Base-by-base conservation (phyloP, 768 basidiomycete genomes). In the Boletus rufocinnamomeus region DNA sequence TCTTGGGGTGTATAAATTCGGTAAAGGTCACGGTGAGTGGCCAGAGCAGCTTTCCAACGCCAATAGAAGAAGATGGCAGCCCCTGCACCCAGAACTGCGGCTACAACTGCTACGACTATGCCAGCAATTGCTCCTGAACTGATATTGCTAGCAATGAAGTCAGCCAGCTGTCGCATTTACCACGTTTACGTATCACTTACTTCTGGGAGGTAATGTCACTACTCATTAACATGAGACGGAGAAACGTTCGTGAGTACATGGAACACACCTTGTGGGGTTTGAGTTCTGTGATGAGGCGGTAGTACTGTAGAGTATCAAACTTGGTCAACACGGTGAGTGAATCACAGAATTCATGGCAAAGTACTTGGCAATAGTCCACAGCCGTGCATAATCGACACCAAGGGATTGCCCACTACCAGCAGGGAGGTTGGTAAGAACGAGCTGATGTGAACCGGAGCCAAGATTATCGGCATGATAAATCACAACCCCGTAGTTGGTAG, bases 401-500 rank as follows among this genome's bases (percentile, higher is more conserved):
- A 77, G 67, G 2, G 55, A 56, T 58, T 71, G 63, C 3, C 57
- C 62, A 9, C 51, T 55, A 2, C 25, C 4, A 6, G 44, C 55
- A 34, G 76, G 69, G 25, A 64, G 58, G 49, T 76, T 79, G n/a
- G 66, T 70, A 32, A 80, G 51, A 19, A 63, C 59, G n/a, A 80
- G 30, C 41, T 66, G 70, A 61, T 80, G 67, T 52, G 71, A 52
- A 16, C 79, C 74, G 13, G 77, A 50, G 8, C 81, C 80, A 45
- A 74, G 78, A 27, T 80, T 65, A 11, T 67, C 70, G 32, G 69
- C 66, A 43, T 72, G 74, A 64, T 47, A 82, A 52, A 57, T 72
- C 66, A 66, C 70, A 58, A 52, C 76, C 64, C 69, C 64, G 14
- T 70, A 69, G 50, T 59, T 68, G 10, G 65, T 58, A 40, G 66